A percentile compares a stretch with the other conserved stretches of the same genome.
Evolutionary conservation across 2,329 filamentous ascomycete genomes (phyloP).

Genomic region (Zelopaecilomyces penicillatus): DNA sequence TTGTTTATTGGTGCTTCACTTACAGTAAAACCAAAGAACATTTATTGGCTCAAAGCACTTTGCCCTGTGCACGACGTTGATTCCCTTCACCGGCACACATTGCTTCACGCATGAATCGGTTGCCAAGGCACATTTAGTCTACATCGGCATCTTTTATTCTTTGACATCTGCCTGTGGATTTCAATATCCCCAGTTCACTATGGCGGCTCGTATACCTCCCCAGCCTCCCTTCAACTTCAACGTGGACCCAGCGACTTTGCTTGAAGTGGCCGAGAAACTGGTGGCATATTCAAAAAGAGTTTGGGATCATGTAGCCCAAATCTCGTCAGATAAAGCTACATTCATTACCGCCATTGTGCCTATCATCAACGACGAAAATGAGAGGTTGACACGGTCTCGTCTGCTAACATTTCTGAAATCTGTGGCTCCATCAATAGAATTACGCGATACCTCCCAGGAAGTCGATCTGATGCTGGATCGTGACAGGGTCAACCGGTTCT

Average conservation of each 20-base stretch:
- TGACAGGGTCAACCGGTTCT: slow-evolving; percentile 60
- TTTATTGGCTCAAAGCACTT: no score
- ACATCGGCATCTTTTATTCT: no score
- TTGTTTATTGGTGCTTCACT: no score
- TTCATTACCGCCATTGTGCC: slow-evolving; percentile 45
- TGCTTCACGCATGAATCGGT: no score
- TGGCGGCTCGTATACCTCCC: not conserved
- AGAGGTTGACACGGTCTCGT: slow-evolving; percentile 44
- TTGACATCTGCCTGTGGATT: no score
- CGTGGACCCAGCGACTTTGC: not conserved
- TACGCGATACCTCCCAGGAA: slow-evolving; percentile 62
- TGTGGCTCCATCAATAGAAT: slow-evolving; percentile 54
- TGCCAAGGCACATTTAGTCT: no score
- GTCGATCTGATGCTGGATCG: slow-evolving; percentile 64
- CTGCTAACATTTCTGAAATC: slow-evolving; percentile 70
- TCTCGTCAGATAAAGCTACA: slow-evolving; percentile 36
- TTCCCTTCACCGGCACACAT: no score
- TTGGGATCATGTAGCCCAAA: slow-evolving; percentile 36
- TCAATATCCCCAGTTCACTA: not conserved
- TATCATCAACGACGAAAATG: slow-evolving; percentile 61
- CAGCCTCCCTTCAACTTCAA: not conserved
- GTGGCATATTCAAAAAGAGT: not conserved
- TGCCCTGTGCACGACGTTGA: no score
- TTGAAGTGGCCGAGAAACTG: not conserved
- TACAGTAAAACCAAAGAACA: no score